These are phyloP conservation scores for Boletus rubropictus DNA, from an alignment of 768 basidiomycete genomes.

Conservation along the genomic window DNA sequence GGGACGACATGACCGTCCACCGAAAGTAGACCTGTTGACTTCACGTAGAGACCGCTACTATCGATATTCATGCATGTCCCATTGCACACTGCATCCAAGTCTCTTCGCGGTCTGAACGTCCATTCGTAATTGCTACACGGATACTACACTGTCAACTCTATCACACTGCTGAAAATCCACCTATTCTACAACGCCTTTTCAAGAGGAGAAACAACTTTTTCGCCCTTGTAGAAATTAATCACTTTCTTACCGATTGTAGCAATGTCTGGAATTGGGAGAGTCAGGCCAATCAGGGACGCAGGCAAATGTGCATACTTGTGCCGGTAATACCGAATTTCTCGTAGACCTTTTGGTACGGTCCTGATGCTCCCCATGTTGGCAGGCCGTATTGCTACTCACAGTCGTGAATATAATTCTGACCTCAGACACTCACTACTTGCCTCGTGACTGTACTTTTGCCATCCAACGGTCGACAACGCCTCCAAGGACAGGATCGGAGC, in stretches of 20 bases:
- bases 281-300: conserved; percentile 7
- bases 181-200: conserved; percentile 56
- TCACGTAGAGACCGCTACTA: conserved; percentile 23
- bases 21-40: conserved; percentile 47
- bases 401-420: neutral
- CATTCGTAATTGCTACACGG: conserved; percentile 11
- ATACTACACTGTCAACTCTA: conserved; percentile 9
- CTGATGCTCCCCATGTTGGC: conserved; percentile 78
- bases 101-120: neutral
- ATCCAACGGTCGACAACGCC: conserved; percentile 76
- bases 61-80: conserved; percentile 14
- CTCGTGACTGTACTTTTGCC: conserved; percentile 89
- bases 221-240: conserved; percentile 78
- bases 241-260: conserved; percentile 81
- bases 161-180: neutral
- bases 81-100: neutral
- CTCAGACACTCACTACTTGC: conserved; percentile 25
- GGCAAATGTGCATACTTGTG: conserved; percentile 42
- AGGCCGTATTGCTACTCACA: conserved; percentile 60
- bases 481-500: conserved; percentile 88
- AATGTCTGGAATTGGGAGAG: conserved; percentile 46
- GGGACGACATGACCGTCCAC: conserved; percentile 74
- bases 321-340: conserved; percentile 86
- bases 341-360: conserved; percentile 86
- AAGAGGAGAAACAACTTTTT: conserved; percentile 66